Evolutionary conservation across 371 early-diverging fungal species (phyloP).

Genomic region (Nematocida ironsii): DNA sequence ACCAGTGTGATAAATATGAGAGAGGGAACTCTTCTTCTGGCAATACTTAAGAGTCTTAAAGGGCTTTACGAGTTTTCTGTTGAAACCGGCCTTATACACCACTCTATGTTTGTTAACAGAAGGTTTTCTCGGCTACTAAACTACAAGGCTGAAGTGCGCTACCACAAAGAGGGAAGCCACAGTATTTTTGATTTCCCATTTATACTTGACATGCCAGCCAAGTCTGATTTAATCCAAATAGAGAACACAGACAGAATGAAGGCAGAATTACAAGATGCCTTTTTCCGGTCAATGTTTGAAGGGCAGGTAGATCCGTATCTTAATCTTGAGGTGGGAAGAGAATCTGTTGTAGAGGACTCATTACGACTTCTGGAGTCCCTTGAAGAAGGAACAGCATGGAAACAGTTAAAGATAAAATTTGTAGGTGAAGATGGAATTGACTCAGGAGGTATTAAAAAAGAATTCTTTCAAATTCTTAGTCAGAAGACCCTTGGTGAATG

Average conservation of each 20-base stretch:
- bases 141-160: constrained; percentile 66
- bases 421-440: constrained; percentile 76
- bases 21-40: constrained; percentile 49
- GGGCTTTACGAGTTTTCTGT: constrained; percentile 63
- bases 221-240: constrained; percentile 68
- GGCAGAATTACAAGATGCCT: constrained; percentile 67
- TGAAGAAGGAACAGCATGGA: constrained; percentile 58
- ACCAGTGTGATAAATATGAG: constrained; percentile 53
- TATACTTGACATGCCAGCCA: constrained; percentile 67
- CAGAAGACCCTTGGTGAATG: constrained; percentile 64
- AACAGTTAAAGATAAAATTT: constrained; percentile 70
- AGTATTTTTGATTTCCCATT: constrained; percentile 64
- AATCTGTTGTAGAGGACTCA: constrained; percentile 65
- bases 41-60: constrained; percentile 62
- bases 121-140: constrained; percentile 62
- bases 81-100: constrained; percentile 45
- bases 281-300: constrained; percentile 70
- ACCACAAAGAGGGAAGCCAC: constrained; percentile 57
- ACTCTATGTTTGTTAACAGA: constrained; percentile 63
- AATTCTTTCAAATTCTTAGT: constrained; percentile 74
- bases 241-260: constrained; percentile 69
- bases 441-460: constrained; percentile 77
- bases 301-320: constrained; percentile 69
- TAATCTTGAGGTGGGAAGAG: constrained; percentile 62
- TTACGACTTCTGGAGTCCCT: constrained; percentile 59